Base-by-base conservation (phyloP, 345 rosid species). In the Balakata baccata region DNA sequence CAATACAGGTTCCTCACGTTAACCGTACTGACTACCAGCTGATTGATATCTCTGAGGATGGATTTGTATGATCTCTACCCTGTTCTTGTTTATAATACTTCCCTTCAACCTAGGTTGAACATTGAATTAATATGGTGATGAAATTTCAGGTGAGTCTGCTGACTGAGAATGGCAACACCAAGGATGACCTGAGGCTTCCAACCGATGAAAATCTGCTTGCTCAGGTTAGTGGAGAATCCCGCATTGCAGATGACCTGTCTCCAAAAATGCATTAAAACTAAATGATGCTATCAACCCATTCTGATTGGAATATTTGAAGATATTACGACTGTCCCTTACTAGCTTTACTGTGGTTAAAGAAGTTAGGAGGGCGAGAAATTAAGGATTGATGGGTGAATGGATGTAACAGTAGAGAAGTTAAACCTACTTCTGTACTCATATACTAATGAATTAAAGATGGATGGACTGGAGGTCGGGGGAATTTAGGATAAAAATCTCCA, bases 101-200 rank as follows among this genome's bases (percentile, higher is more conserved):
- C 16, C 7, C 18, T 10, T 53, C 12, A 51, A 11, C 0, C 49
- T 14, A 3, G 7, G 47, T n/a, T 67, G 18, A 41, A 20, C 10
- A 29, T 50, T 34, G 0, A 29, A 50, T 34, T 73, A 7, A 52
- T 63, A 7, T 68, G 4, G 6, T 34, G 2, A 7, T 29, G 3
- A 16, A 37, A 53, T 78, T 74, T 69, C 62, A 78, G 81, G 81
- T 74, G 22, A 78, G 81, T 64, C 74, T 78, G 46, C 78, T 78
- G 53, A 78, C 81, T 56, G 81, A 78, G 74, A 78, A 69, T 64
- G 81, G 81, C 3, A 78, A 78, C 46, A 78, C 78, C 18, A 78
- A 78, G 75, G 81, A 78, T 69, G 81, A 78, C 71, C 78, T 78
- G 54, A 78, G 63, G 75, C 81, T 78, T 14, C 81, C 81, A 69